Evolutionary conservation across 495 filamentous ascomycete genomes (phyloP), one percentile per base, ranked within the genome.

Genomic region (Penicillium riverlandense): DNA sequence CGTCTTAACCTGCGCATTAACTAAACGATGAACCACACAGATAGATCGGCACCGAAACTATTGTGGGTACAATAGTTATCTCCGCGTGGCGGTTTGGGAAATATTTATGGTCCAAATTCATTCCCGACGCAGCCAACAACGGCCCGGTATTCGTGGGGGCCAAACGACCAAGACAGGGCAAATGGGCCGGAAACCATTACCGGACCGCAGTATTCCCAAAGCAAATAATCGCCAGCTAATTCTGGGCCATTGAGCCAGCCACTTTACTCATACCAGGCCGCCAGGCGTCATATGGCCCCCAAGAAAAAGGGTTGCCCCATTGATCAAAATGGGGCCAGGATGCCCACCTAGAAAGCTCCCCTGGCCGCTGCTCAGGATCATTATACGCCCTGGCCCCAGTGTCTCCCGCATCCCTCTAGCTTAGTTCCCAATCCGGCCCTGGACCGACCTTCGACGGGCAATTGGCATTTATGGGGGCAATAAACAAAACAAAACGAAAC

Each of bases 371-470:
- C 41, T 48, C 49, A 48, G 50, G 53, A 57, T 57, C 49, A 53
- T 47, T 54, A 56, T 41, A 43, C 49, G 41, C 44, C 49, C 41
- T 57, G 50, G 46, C 53, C 38, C 53, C 50, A 41, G 49, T 4
- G 22, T 22, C 22, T 42, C 22, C 35, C 49, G 43, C 44, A 37
- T 38, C 38, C 41, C 34, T 40, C 48, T 39, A 52, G 49, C 41
- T 48, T 41, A 31, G 43, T 35, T 29, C 47, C 37, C n/a, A 37
- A 39, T 37, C 53, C 47, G 47, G 35, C 45, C 45, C 53, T 37
- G 32, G 41, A 32, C 44, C 47, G 44, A 48, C 10, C n/a, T 7
- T 10, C 16, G 40, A 49, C 43, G 43, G 46, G 47, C 29, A 35
- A 31, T 39, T 57, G 54, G 53, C 50, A 57, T 4, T 34, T 50